A percentile compares a stretch with the other conserved stretches of the same genome.
Conservation (phyloP, 257 asterid species). For the Thymus quinquecostatus region DNA sequence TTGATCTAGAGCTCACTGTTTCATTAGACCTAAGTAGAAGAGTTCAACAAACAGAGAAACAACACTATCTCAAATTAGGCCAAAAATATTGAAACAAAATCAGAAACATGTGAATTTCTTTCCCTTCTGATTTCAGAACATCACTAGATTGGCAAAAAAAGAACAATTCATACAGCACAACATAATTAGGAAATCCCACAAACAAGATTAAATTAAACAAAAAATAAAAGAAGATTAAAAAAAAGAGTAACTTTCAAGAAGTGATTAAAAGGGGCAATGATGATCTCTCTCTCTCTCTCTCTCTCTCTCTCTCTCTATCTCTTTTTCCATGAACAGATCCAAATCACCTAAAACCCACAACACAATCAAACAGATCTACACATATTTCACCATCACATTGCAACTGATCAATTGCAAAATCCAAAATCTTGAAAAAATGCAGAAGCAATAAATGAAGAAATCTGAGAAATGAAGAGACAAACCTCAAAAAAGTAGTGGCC, state of each 20-base stretch:
- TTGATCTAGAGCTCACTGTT: not conserved
- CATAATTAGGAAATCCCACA: conserved; percentile 16
- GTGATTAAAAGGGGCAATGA: conserved; percentile 20
- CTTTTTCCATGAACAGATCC: conserved; percentile 20
- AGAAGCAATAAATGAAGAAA: not conserved
- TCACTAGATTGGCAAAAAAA: too few relatives aligned
- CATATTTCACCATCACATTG: conserved; percentile 25
- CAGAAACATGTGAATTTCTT: conserved; percentile 3
- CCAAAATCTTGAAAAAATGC: conserved; percentile 30
- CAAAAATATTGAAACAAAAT: not conserved
- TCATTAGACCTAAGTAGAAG: conserved; percentile 27
- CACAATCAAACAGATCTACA: conserved; percentile 33
- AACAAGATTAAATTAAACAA: conserved; percentile 12
- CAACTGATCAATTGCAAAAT: not conserved
- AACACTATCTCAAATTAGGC: conserved; percentile 19
- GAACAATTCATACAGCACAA: too few relatives aligned
- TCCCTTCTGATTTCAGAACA: too few relatives aligned
- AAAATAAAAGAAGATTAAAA: not conserved
- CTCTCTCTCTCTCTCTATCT: too few relatives aligned
- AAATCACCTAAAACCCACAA: conserved; percentile 4
- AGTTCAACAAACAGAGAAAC: not conserved
- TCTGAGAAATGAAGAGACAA: not conserved
- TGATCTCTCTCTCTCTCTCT: too few relatives aligned
- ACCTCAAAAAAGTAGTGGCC: not conserved
- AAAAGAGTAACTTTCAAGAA: conserved; percentile 1